Evolutionary conservation across 176 grass and related monocot genomes (phyloP).

Genomic region (Cymbopogon citratus): DNA sequence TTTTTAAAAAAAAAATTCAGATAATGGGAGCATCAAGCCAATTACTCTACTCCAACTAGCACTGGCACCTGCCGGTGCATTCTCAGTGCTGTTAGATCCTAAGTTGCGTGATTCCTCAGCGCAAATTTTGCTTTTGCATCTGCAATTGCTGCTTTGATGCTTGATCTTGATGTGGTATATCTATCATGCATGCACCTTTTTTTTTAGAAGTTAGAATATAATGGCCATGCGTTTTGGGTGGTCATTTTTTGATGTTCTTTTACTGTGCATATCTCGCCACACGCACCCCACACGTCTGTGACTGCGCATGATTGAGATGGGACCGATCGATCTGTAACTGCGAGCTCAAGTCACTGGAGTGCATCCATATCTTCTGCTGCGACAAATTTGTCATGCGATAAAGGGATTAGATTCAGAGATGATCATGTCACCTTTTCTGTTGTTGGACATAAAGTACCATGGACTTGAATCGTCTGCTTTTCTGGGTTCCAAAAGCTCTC

Average conservation of each 20-base stretch:
- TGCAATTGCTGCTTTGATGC: background rate
- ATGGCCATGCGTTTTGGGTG: background rate
- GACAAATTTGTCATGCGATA: slow-evolving; percentile 25
- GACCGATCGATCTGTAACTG: background rate
- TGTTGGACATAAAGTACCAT: background rate
- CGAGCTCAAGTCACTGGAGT: background rate
- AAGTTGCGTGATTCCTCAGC: slow-evolving; percentile 12
- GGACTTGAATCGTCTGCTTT: slow-evolving; percentile 12
- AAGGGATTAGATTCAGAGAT: slow-evolving; percentile 15
- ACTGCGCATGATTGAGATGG: background rate
- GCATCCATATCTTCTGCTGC: slow-evolving; percentile 16
- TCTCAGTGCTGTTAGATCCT: slow-evolving; percentile 4
- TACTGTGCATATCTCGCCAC: background rate
- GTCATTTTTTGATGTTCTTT: slow-evolving; percentile 22
- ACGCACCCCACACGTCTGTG: background rate
- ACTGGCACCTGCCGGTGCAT: background rate
- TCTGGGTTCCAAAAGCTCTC: slow-evolving; percentile 4
- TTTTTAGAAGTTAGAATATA: background rate
- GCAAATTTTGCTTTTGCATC: background rate
- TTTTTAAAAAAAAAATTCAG: no score
- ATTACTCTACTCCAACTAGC: background rate
- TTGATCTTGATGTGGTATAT: background rate
- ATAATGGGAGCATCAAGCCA: background rate
- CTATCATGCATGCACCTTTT: background rate
- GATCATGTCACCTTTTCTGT: slow-evolving; percentile 20